Percentiles rank a stretch among this genome's conserved stretches.
phyloP scores from a whole-genome alignment of 2,329 filamentous ascomycete species.

The Penicillium sp. region DNA sequence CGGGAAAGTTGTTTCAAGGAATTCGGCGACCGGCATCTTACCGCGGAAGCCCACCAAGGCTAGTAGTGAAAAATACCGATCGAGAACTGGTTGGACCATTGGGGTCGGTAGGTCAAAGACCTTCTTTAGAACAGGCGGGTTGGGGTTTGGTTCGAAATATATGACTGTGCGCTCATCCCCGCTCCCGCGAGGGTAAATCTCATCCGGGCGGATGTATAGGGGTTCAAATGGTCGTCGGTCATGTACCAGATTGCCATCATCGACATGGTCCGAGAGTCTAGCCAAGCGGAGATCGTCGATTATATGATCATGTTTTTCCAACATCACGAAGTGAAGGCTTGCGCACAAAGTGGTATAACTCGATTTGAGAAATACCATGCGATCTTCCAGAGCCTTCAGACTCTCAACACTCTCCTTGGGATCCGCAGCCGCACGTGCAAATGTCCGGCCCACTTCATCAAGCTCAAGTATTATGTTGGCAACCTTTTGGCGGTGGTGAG shows the following conservation, averaged over 20 bases:
- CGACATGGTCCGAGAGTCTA: constrained; percentile 35
- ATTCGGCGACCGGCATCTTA: constrained; percentile 28
- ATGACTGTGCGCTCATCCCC: constrained; percentile 31
- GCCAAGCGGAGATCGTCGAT: constrained; percentile 56
- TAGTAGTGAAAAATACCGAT: constrained; percentile 29
- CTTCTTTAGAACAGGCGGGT: constrained; percentile 24
- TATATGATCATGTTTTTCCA: constrained; percentile 29
- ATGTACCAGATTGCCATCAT: constrained; percentile 60
- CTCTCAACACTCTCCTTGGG: constrained; percentile 17
- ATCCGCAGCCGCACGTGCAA: constrained; percentile 31
- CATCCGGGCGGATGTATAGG: constrained; percentile 55
- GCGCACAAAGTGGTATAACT: neutral
- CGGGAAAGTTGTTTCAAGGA: constrained; percentile 34
- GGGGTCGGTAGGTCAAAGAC: constrained; percentile 17
- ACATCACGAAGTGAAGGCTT: constrained; percentile 35
- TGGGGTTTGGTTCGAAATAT: constrained; percentile 37
- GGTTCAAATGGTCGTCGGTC: constrained; percentile 72
- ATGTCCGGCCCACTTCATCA: constrained; percentile 27
- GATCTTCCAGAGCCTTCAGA: constrained; percentile 25
- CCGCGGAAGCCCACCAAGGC: constrained; percentile 28
- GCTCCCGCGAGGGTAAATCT: constrained; percentile 63
- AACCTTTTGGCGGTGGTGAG: constrained; percentile 17
- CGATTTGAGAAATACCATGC: constrained; percentile 16
- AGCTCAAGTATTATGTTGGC: constrained; percentile 24
- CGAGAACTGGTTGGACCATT: constrained; percentile 20